These are phyloP conservation scores for Suhomyces panamericanus DNA, from an alignment of 1,139 yeast species.

Conservation along the genomic window DNA sequence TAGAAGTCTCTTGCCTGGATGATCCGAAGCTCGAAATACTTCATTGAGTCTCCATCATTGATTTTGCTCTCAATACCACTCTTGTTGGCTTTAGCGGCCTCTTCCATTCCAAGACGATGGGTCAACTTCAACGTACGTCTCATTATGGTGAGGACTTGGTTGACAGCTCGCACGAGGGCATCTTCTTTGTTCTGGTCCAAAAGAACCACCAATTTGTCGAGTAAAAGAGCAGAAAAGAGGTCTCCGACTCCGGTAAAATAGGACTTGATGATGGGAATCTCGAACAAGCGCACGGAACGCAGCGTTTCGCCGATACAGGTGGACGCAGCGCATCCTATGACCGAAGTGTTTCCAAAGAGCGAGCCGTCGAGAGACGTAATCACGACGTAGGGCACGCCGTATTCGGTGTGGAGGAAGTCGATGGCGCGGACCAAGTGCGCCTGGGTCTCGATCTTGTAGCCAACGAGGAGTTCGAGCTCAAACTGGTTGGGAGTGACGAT, in stretches of 20 bases:
- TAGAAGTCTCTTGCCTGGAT: conserved; percentile 37
- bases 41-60: conserved; percentile 40
- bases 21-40: conserved; percentile 42
- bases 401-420: conserved; percentile 47
- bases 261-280: conserved; percentile 58
- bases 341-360: conserved; percentile 8
- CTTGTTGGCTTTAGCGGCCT: conserved; percentile 7
- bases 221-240: conserved; percentile 73
- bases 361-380: conserved; percentile 54
- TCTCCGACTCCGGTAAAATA: conserved; percentile 95
- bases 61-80: conserved; percentile 26
- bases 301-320: conserved; percentile 16
- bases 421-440: conserved; percentile 49
- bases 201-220: conserved; percentile 49
- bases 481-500: conserved; percentile 89
- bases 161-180: conserved; percentile 30
- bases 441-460: conserved; percentile 44
- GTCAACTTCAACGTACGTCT: conserved; percentile 46
- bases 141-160: conserved; percentile 54
- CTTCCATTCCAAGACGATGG: conserved; percentile 23
- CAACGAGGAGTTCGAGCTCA: conserved; percentile 76
- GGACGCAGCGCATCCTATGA: conserved; percentile 56
- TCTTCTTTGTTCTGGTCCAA: background rate
- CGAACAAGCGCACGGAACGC: conserved; percentile 5
- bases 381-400: conserved; percentile 60